phyloP scores from a whole-genome alignment of 169 alveolate genomes.

The Cryptosporidium andersoni region DNA sequence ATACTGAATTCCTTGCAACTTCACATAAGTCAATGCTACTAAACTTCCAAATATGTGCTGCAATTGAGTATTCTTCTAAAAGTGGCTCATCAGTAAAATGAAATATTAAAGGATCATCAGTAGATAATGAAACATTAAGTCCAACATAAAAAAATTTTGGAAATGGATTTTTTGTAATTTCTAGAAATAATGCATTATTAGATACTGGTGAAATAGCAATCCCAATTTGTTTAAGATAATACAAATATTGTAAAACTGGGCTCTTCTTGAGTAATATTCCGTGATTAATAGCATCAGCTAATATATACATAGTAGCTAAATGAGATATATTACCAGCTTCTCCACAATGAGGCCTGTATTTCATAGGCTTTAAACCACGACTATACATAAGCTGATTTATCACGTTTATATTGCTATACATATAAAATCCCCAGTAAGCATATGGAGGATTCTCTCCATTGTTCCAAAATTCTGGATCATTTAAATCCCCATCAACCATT shows the following conservation, averaged over 20 bases:
- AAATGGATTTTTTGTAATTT: constrained; percentile 86
- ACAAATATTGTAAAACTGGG: constrained; percentile 88
- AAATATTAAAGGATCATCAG: constrained; percentile 94
- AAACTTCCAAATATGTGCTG: constrained; percentile 86
- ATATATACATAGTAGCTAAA: constrained; percentile 85
- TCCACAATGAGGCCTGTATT: constrained; percentile 93
- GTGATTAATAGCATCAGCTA: constrained; percentile 89
- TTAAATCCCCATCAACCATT: constrained; percentile 76
- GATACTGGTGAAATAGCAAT: constrained; percentile 92
- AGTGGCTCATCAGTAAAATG: constrained; percentile 92
- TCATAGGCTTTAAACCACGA: constrained; percentile 83
- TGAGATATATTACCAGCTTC: constrained; percentile 90
- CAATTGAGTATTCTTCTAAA: constrained; percentile 91
- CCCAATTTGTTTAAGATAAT: constrained; percentile 89
- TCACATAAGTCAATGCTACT: constrained; percentile 89
- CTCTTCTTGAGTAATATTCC: constrained; percentile 84
- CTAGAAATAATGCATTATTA: constrained; percentile 85
- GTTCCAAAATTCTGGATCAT: constrained; percentile 83
- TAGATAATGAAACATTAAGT: constrained; percentile 89
- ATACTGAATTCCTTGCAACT: constrained; percentile 89
- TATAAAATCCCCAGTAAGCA: constrained; percentile 90
- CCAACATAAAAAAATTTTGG: constrained; percentile 87
- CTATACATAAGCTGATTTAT: constrained; percentile 84
- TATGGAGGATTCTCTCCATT: constrained; percentile 88
- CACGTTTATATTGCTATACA: constrained; percentile 86